phyloP scores from a whole-genome alignment of 352 stramenopile genomes.

The Globisporangium alternatum region DNA sequence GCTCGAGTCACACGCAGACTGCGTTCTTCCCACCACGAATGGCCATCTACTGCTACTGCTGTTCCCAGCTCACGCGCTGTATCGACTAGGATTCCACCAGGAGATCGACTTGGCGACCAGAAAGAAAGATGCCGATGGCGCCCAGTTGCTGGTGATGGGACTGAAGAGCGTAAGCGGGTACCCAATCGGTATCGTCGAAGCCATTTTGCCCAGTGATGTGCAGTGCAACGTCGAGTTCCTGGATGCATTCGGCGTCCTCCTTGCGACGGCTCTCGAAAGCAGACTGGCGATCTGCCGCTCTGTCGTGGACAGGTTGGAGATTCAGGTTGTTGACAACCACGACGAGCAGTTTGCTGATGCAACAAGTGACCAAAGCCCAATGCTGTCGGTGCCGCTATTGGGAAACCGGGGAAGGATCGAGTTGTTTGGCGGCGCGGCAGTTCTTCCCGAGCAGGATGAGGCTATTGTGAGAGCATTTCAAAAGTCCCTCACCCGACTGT shows the following conservation, averaged over 20 bases:
- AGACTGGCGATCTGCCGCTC: slow-evolving; percentile 16
- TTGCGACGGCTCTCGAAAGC: slow-evolving; percentile 18
- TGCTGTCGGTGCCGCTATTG: slow-evolving; percentile 13
- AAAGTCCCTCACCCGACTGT: slow-evolving; percentile 10
- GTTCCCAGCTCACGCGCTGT: slow-evolving; percentile 9
- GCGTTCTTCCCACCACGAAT: slow-evolving; percentile 15
- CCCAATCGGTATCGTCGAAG: slow-evolving; percentile 19
- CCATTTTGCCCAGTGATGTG: slow-evolving; percentile 5
- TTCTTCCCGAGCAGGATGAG: slow-evolving; percentile 13
- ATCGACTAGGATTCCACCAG: slow-evolving; percentile 5
- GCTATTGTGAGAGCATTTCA: slow-evolving; percentile 15
- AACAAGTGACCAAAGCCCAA: neutral
- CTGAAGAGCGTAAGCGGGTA: slow-evolving; percentile 9
- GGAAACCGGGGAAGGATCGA: slow-evolving; percentile 10
- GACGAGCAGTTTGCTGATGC: no score
- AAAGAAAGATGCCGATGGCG: neutral
- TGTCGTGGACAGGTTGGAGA: slow-evolving; percentile 2
- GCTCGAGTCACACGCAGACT: slow-evolving; percentile 5
- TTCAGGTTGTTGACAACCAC: slow-evolving; percentile 11
- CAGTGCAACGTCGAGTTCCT: slow-evolving; percentile 17
- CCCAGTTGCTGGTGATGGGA: slow-evolving; percentile 19
- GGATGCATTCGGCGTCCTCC: slow-evolving; percentile 19
- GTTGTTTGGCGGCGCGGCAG: slow-evolving; percentile 12
- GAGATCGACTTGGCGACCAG: slow-evolving; percentile 16
- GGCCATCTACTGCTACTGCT: slow-evolving; percentile 19